A percentile compares a stretch with the other conserved stretches of the same genome.
Conservation (phyloP, 1,139 yeast genomes). For the Nakaseomyces glabratus region DNA sequence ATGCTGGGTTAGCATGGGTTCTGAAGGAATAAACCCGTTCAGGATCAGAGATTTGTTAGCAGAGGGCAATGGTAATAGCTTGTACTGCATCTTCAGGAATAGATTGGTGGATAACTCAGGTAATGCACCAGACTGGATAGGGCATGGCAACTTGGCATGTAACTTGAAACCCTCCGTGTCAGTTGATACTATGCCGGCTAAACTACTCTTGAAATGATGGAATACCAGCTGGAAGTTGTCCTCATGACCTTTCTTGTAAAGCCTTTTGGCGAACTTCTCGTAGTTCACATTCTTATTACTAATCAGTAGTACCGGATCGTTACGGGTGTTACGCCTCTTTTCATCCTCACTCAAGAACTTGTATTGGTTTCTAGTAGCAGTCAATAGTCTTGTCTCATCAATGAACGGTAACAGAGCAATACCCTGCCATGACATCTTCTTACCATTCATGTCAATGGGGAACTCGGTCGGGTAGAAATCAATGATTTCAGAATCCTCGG, state of each 20-base stretch:
- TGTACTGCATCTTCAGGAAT: constrained; percentile 50
- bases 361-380: constrained; percentile 60
- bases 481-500: constrained; percentile 70
- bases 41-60: constrained; percentile 74
- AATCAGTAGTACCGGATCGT: constrained; percentile 51
- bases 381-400: constrained; percentile 66
- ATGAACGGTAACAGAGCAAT: constrained; percentile 85
- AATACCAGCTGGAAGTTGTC: constrained; percentile 32
- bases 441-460: constrained; percentile 90
- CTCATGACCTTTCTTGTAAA: constrained; percentile 31
- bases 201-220: constrained; percentile 43
- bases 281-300: constrained; percentile 43
- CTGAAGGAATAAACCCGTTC: constrained; percentile 65
- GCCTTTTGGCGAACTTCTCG: constrained; percentile 25
- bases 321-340: constrained; percentile 55
- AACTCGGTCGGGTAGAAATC: constrained; percentile 89
- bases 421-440: constrained; percentile 93
- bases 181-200: constrained; percentile 56
- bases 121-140: constrained; percentile 46
- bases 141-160: constrained; percentile 45
- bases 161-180: constrained; percentile 40
- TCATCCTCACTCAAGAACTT: constrained; percentile 60
- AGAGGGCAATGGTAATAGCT: constrained; percentile 46
- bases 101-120: constrained; percentile 49
- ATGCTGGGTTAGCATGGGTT: constrained; percentile 52